Conservation (phyloP, 805 yeast species). For the Barnettozyma californica region DNA sequence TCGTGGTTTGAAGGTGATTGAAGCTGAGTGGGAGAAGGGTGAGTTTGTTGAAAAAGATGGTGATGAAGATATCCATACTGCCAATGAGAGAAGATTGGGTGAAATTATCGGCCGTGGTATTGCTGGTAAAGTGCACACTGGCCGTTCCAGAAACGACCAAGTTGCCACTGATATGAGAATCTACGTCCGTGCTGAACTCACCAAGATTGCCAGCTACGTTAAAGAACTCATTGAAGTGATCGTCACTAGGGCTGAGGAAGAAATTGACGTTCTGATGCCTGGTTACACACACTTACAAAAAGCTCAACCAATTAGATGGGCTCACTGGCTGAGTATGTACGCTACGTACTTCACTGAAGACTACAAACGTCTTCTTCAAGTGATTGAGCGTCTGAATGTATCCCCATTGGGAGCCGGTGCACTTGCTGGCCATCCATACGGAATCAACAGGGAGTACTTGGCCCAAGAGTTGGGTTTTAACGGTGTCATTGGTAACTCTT, state of each 20-base stretch:
- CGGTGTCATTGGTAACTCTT: conserved; percentile 89
- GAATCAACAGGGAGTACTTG: conserved; percentile 90
- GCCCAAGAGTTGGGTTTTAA: conserved; percentile 76
- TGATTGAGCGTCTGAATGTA: conserved; percentile 74
- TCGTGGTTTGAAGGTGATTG: conserved; percentile 66
- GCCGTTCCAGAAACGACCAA: conserved; percentile 97
- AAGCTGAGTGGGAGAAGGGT: conserved; percentile 74
- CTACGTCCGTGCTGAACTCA: conserved; percentile 75
- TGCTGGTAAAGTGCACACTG: conserved; percentile 99
- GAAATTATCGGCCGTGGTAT: conserved; percentile 90
- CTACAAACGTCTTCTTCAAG: conserved; percentile 74
- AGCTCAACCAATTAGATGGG: conserved; percentile 99
- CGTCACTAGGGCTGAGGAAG: conserved; percentile 70
- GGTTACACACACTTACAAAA: conserved; percentile 98
- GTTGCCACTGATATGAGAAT: conserved; percentile 99
- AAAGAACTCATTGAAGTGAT: conserved; percentile 63
- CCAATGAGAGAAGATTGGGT: conserved; percentile 95
- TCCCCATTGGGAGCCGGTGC: conserved; percentile 98
- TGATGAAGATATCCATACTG: conserved; percentile 98
- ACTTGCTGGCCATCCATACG: conserved; percentile 97
- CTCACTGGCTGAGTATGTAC: conserved; percentile 93
- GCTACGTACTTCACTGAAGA: conserved; percentile 94
- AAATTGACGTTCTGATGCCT: conserved; percentile 93
- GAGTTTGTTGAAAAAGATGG: conserved; percentile 73
- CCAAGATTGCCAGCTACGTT: conserved; percentile 48